Base-by-base conservation (phyloP, 768 basidiomycete species). In the Tephrocybe sp. region DNA sequence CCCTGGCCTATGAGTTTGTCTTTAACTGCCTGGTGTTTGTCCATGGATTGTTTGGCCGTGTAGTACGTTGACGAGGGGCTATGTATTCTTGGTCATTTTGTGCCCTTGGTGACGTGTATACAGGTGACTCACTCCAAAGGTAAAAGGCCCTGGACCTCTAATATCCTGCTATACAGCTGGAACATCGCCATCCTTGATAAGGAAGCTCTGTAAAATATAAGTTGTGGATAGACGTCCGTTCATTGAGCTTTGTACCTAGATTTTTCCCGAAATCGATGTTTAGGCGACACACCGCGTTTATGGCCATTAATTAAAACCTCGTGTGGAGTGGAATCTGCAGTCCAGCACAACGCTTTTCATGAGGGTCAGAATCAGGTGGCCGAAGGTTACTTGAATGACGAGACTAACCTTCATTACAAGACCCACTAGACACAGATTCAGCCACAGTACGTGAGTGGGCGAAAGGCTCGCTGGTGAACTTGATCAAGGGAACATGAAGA, bases 241-340 rank as follows among this genome's bases (percentile, higher is more conserved):
- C 15, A 45, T 38, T 15, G 3, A 1, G 4, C 1, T 10, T 50
- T 66, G 43, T 50, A 86, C 90, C 84, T 80, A 34, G 79, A 83
- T 64, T 85, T 85, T 6, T 77, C 68, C 26, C 76, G 76, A 55
- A 79, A 73, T 21, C 86, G 76, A 59, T 89, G 81, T 62, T 88
- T 91, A 0, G 85, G 80, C 10, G 88, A 72, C 1, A 88, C 82
- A 1, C 91, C 91, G 39, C 91, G 83, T 59, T 80, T 85, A n/a
- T 85, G 69, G 2, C 92, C 91, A 54, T 89, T 90, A 56, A 89
- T 88, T 40, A 93, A 61, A 18, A 90, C 76, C 62, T 95, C 89
- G 24, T 69, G 63, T 4, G 70, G 53, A n/a, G 59, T 48, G 0
- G 75, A 71, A 42, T 82, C 82, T 12, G 83, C 78, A 2, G 81